phyloP scores from a whole-genome alignment of 306 rosid species.

The Clitoria ternatea region DNA sequence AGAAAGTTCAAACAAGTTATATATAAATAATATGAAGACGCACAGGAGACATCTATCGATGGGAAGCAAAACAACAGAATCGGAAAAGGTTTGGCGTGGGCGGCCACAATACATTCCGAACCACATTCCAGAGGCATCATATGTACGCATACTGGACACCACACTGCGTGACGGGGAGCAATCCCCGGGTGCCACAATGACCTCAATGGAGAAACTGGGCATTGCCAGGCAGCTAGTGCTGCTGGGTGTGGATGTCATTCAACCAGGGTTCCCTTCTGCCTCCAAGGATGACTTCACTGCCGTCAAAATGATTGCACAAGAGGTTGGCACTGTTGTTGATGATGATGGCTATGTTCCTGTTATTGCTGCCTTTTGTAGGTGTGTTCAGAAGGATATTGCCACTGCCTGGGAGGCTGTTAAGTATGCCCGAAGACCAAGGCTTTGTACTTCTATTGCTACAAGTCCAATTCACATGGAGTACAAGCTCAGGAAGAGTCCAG shows the following conservation, averaged over 20 bases:
- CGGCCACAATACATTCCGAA: constrained; percentile 68
- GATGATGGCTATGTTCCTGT: constrained; percentile 68
- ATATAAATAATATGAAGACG: too few relatives aligned
- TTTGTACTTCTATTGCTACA: constrained; percentile 76
- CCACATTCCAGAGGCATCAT: constrained; percentile 57
- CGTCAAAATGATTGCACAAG: constrained; percentile 59
- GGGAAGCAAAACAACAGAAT: not conserved
- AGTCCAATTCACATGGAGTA: constrained; percentile 75
- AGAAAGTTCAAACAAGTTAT: too few relatives aligned
- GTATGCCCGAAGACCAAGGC: constrained; percentile 64
- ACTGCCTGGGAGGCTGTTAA: constrained; percentile 89
- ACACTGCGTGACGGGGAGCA: constrained; percentile 98
- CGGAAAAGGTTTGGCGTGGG: not conserved
- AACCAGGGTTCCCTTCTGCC: constrained; percentile 84
- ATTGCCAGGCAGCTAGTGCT: constrained; percentile 59
- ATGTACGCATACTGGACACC: constrained; percentile 79
- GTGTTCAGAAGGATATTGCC: constrained; percentile 63
- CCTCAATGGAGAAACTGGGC: constrained; percentile 57
- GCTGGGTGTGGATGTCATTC: constrained; percentile 82
- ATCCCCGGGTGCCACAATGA: constrained; percentile 81
- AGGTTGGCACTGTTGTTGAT: constrained; percentile 56
- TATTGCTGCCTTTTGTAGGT: constrained; percentile 66
- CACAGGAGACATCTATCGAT: too few relatives aligned
- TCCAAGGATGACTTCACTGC: constrained; percentile 68
- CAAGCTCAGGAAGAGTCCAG: constrained; percentile 63